Evolutionary conservation across 108 stramenopile species (phyloP), one percentile per base, ranked within the genome.

Genomic region (Schizochytrium sp.): DNA sequence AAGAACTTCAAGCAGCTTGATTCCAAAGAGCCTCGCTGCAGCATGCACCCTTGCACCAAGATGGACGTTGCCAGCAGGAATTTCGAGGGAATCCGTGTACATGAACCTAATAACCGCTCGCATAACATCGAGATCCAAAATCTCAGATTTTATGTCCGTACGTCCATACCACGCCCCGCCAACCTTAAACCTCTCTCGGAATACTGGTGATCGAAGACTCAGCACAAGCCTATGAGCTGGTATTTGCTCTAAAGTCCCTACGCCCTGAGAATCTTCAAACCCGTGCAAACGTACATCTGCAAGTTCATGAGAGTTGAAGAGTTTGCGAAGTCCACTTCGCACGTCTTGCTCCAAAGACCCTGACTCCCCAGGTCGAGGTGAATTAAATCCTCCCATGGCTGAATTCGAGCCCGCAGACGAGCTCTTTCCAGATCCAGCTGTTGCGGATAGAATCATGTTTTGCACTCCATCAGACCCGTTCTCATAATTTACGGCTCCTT

Each of bases 61-160:
- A n/a, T 83, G 50, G 50, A 83, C 15, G 50, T 49, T 55, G 17
- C 50, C 53, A 5, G 76, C 76, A 10, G 76, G 76, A 38, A 49
- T 55, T 40, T 83, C 76, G 76, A 83, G 76, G 17, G 76, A 17
- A 28, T 83, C 76, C 76, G 76, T 83, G 76, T 83, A 83, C 50
- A 83, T 55, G 76, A 83, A 83, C 28, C 76, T 17, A n/a, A 83
- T 38, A 55, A 83, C 53, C 1, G 76, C 76, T 47, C 76, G 76
- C 53, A 83, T 49, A 53, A 83, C 76, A 38, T 49, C 50, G 40
- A 49, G 40, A 10, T 83, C 76, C 55, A 3, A 47, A 53, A 69
- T 69, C 28, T 83, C 76, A 53, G 50, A 83, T 13, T 83, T 49
- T 3, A 83, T 55, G 50, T 83, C 76, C 28, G 4, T 83, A 38